Percentiles rank a stretch among this genome's conserved stretches.
These are phyloP conservation scores for Aspergillus sp. DNA, from an alignment of 2,329 filamentous ascomycete genomes.

Conservation along the genomic window DNA sequence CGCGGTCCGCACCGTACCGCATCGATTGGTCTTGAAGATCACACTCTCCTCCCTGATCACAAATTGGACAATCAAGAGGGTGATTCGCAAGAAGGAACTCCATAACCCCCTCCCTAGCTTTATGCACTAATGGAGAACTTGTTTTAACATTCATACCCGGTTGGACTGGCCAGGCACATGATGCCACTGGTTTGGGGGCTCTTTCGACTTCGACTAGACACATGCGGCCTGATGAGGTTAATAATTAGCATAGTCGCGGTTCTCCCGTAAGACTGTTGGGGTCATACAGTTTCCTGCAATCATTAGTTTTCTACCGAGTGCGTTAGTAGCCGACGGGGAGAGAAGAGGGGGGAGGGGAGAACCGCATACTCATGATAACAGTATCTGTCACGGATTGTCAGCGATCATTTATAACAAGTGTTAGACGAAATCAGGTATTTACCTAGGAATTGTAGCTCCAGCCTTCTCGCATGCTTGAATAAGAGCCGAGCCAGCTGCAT, in stretches of 20 bases:
- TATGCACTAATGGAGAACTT: conserved; percentile 92
- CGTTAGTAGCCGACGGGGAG: conserved; percentile 24
- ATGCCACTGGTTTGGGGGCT: conserved; percentile 94
- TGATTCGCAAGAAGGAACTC: conserved; percentile 97
- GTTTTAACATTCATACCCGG: conserved; percentile 99
- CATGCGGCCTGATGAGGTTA: conserved; percentile 66
- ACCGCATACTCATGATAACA: conserved; percentile 90
- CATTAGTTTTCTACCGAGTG: conserved; percentile 75
- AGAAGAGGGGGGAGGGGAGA: conserved; percentile 14
- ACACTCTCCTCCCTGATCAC: conserved; percentile 98
- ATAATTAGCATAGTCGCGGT: background rate
- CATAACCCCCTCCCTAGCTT: conserved; percentile 98
- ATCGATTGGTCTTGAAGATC: conserved; percentile 99
- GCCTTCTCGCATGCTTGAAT: conserved; percentile 99
- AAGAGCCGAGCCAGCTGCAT: conserved; percentile 84
- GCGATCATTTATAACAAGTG: background rate
- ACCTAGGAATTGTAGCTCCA: conserved; percentile 83
- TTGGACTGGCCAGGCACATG: conserved; percentile 97
- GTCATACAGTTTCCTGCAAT: conserved; percentile 89
- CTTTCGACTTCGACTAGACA: conserved; percentile 97
- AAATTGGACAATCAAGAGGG: conserved; percentile 93
- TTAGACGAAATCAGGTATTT: conserved; percentile 25
- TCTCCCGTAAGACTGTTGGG: background rate
- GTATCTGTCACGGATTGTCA: conserved; percentile 64
- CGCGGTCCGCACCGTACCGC: conserved; percentile 94